Conservation (phyloP, 2,329 filamentous ascomycete species). For the Cercospora citrullina region DNA sequence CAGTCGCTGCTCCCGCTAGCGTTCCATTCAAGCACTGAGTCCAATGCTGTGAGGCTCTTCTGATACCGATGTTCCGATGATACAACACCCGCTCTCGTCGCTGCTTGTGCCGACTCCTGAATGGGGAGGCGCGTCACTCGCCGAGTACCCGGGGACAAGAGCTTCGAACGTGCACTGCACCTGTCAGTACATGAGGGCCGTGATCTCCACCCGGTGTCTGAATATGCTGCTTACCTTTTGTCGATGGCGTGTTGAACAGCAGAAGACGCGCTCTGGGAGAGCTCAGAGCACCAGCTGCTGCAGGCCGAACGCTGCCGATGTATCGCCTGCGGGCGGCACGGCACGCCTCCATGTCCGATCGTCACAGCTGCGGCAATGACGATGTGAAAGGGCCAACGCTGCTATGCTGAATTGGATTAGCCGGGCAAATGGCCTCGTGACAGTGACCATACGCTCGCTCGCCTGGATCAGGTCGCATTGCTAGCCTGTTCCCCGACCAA, state of each 20-base stretch:
- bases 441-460: not conserved
- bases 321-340: not conserved
- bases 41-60: not conserved
- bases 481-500: not conserved
- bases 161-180: not conserved
- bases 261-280: slow-evolving; percentile 1
- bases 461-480: not conserved
- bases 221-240: slow-evolving; percentile 3
- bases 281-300: not conserved
- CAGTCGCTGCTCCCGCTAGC: not conserved
- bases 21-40: not conserved
- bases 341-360: not conserved
- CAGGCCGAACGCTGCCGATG: not conserved
- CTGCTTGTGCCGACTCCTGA: slow-evolving; percentile 2
- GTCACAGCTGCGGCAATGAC: not conserved
- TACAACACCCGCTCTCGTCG: not conserved
- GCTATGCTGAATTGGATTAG: not conserved
- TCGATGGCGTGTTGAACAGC: not conserved
- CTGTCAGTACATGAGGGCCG: not conserved
- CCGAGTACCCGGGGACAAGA: not conserved
- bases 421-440: not conserved
- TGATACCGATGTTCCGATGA: slow-evolving; percentile 6
- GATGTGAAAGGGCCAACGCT: not conserved
- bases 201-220: not conserved
- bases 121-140: not conserved